These are phyloP conservation scores for Ulota crispa DNA, from an alignment of 225 moss, liverwort and hornwort species.

Conservation along the genomic window DNA sequence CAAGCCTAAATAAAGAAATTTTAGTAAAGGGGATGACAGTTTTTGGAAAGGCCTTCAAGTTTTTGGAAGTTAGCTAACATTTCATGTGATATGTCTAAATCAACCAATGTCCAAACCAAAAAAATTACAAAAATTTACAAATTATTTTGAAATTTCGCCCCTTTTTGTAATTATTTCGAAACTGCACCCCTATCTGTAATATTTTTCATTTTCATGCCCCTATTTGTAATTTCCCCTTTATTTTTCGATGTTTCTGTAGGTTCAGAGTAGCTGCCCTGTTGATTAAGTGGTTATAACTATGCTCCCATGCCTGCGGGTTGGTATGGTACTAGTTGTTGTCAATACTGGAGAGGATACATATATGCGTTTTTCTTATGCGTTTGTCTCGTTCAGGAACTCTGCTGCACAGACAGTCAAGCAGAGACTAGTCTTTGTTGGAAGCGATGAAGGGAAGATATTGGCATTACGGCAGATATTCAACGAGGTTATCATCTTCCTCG, in stretches of 20 bases:
- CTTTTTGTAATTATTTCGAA: no score
- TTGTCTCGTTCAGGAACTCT: constrained; percentile 59
- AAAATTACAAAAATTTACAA: no score
- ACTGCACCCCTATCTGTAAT: no score
- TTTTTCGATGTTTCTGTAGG: neutral
- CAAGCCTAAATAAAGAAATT: no score
- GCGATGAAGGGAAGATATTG: constrained; percentile 85
- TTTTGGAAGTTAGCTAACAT: no score
- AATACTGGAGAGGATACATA: neutral
- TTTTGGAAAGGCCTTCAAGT: no score
- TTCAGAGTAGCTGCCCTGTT: neutral
- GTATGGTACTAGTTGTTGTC: neutral
- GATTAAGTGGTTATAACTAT: neutral
- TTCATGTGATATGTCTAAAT: no score
- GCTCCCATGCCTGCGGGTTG: constrained; percentile 1
- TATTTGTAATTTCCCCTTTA: no score
- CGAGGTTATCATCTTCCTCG: constrained; percentile 48
- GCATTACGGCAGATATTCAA: constrained; percentile 77
- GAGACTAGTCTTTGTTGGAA: constrained; percentile 78
- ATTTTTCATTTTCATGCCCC: no score
- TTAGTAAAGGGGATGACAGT: no score
- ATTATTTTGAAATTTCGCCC: no score
- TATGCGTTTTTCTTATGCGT: neutral
- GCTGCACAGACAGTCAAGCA: constrained; percentile 76
- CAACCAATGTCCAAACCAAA: no score